These are phyloP conservation scores for Alternaria solani DNA, from an alignment of 2,329 filamentous ascomycete species.

Conservation along the genomic window DNA sequence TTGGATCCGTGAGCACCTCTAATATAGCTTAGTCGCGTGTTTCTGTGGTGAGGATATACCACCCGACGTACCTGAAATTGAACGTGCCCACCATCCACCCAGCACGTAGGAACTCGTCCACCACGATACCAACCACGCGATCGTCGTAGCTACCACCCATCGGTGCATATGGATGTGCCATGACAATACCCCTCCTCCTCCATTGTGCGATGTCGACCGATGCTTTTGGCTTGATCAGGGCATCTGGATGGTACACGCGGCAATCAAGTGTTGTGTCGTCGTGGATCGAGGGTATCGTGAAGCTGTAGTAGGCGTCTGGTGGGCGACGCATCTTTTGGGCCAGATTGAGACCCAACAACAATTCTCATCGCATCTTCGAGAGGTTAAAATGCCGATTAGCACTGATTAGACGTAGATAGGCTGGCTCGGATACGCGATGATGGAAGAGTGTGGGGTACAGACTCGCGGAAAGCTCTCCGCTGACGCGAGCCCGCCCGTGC, in stretches of 20 bases:
- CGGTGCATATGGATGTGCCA: slow-evolving; percentile 91
- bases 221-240: slow-evolving; percentile 26
- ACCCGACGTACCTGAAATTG: slow-evolving; percentile 76
- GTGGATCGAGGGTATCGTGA: slow-evolving; percentile 85
- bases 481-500: background rate
- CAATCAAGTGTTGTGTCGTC: slow-evolving; percentile 80
- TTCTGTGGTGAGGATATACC: background rate
- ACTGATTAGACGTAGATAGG: background rate
- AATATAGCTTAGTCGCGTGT: slow-evolving; percentile 1
- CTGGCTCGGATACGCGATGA: background rate
- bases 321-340: slow-evolving; percentile 35
- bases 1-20: slow-evolving; percentile 80
- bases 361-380: slow-evolving; percentile 34
- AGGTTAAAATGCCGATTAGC: background rate
- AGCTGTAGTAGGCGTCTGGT: slow-evolving; percentile 58
- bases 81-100: slow-evolving; percentile 86
- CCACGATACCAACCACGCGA: slow-evolving; percentile 73
- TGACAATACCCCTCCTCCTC: slow-evolving; percentile 64
- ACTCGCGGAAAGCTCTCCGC: slow-evolving; percentile 1
- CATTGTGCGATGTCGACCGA: slow-evolving; percentile 26
- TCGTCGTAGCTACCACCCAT: slow-evolving; percentile 89
- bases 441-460: slow-evolving; percentile 9
- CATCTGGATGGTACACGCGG: slow-evolving; percentile 73
- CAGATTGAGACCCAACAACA: slow-evolving; percentile 30
- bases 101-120: slow-evolving; percentile 68